A percentile compares a stretch with the other conserved stretches of the same genome.
These are phyloP conservation scores for Nelumbo lutea DNA, from an alignment of 164 flowering plant genomes.

Conservation along the genomic window DNA sequence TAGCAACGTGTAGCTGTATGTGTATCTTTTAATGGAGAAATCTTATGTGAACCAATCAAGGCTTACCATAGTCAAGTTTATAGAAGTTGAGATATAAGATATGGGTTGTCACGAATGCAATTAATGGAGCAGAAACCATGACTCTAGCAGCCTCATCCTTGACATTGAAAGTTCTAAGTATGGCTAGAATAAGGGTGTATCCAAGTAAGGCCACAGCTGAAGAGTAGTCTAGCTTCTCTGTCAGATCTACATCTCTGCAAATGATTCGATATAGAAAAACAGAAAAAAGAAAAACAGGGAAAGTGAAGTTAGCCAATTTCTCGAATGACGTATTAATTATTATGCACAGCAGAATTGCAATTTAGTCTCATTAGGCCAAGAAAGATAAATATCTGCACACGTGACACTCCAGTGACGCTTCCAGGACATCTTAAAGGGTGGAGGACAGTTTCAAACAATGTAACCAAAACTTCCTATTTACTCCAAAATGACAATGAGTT, in stretches of 20 bases:
- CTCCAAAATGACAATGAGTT: background rate
- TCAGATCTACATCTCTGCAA: constrained; percentile 77
- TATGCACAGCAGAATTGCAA: background rate
- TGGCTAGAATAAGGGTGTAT: constrained; percentile 51
- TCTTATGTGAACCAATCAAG: background rate
- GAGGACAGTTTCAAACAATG: background rate
- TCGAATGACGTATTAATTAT: background rate
- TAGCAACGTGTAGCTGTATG: background rate
- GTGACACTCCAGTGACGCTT: background rate
- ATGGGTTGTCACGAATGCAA: constrained; percentile 81
- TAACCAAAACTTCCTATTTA: background rate
- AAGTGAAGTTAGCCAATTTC: background rate
- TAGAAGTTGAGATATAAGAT: constrained; percentile 81
- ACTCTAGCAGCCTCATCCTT: constrained; percentile 76
- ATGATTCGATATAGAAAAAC: constrained; percentile 1
- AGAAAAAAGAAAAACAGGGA: background rate
- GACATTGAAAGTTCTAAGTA: constrained; percentile 59
- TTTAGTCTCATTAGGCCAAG: background rate
- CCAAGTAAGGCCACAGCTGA: constrained; percentile 81
- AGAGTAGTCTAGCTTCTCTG: constrained; percentile 74
- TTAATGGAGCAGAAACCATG: constrained; percentile 81
- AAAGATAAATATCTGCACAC: background rate
- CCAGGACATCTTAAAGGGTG: background rate
- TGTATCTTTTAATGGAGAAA: background rate
- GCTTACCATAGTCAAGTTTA: constrained; percentile 68